A percentile compares a stretch with the other conserved stretches of the same genome.
These are phyloP conservation scores for Verticillium zaregamsianum DNA, from an alignment of 2,329 filamentous ascomycete genomes.

Conservation along the genomic window DNA sequence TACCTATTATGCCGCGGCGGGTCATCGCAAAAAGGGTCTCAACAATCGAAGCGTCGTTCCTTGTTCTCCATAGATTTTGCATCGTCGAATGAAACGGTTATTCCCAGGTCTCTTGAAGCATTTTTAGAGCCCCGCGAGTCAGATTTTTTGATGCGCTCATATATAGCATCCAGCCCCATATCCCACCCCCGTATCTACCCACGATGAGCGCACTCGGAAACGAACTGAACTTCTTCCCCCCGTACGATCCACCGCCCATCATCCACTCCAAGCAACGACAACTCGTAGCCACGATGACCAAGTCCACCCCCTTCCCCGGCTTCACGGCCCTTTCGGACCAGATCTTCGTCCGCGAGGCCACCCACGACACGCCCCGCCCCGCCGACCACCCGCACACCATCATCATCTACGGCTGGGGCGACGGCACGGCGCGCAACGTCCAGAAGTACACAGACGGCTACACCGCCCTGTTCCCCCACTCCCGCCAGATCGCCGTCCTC, in stretches of 20 bases:
- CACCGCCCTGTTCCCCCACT: constrained; percentile 60
- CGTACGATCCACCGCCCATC: background rate
- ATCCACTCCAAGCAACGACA: background rate
- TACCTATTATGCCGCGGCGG: background rate
- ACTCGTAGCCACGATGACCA: background rate
- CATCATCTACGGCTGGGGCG: constrained; percentile 38
- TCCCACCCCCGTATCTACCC: background rate
- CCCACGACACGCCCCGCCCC: background rate
- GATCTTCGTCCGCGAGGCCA: background rate
- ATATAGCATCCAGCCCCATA: background rate
- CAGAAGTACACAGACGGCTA: constrained; percentile 91
- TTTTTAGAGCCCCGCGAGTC: background rate
- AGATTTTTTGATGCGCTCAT: background rate
- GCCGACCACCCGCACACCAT: background rate
- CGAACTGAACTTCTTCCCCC: background rate
- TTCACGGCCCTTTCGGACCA: constrained; percentile 38
- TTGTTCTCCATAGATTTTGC: background rate
- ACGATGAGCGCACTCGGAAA: background rate
- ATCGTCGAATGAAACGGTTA: background rate
- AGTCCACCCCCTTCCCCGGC: background rate
- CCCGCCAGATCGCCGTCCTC: constrained; percentile 84
- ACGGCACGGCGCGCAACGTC: constrained; percentile 91
- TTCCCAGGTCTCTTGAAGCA: background rate
- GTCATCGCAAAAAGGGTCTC: background rate
- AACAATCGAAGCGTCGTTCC: background rate